Base-by-base conservation (phyloP, 2,329 filamentous ascomycete species). In the Microdochium trichocladiopsis region DNA sequence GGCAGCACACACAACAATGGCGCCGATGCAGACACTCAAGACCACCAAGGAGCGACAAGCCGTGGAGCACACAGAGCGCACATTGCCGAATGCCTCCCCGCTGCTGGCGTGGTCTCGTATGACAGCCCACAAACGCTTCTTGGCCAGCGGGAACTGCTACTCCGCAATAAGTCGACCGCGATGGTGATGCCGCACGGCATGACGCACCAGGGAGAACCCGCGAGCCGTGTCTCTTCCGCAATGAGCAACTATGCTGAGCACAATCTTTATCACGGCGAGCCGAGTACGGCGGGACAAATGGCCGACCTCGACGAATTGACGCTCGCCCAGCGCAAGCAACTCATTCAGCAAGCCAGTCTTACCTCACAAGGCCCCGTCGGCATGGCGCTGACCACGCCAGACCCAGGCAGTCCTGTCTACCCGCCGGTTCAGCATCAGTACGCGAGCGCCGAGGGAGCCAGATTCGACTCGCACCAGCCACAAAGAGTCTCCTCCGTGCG, bases 291-390 rank as follows among this genome's bases (percentile, higher is more conserved):
- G 22, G 41, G 14, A 45, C 41, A 45, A 18, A 9, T 22, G 14
- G 14, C 41, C 6, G 21, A 23, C 41, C 41, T 45, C 16, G 88
- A 92, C 55, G 81, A 91, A 52, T 75, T 93, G 58, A 85, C 88
- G 0, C 75, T 94, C 18, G 86, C 82, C 43, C 81, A 87, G 60
- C 83, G 88, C 45, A 79, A 78, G 52, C 71, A 80, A 47, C 66
- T 87, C 25, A 81, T 88, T 52, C 80, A 79, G 28, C 77, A 80
- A 43, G 75, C 65, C 56, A 78, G 74, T 60, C 56, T 72, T 48
- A 64, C 69, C 41, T 67, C 60, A 0, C 53, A 57, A 16, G 49
- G 47, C 18, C 23, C 14, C 24, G 47, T 9, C 4, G 21, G 47
- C 47, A 25, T 48, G 47, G 12, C 22, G 6, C 3, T 25, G 3